These are phyloP conservation scores for Exserohilum rostratum DNA, from an alignment of 2,329 filamentous ascomycete genomes.

Conservation along the genomic window DNA sequence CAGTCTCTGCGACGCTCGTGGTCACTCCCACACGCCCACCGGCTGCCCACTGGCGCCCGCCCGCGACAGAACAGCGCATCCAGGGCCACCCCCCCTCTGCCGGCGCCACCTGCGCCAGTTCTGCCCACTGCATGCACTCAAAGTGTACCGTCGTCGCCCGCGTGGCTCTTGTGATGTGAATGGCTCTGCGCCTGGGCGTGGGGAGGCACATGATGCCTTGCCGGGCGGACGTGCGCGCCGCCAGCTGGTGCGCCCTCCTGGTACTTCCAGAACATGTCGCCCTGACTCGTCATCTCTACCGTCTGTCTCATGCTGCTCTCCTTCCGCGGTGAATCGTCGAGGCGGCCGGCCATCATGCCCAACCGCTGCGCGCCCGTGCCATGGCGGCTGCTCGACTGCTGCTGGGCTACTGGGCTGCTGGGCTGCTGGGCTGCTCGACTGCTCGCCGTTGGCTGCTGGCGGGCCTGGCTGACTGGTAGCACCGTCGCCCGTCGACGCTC, in stretches of 20 bases:
- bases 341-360: conserved; percentile 2
- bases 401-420: too few species aligned
- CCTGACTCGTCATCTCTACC: conserved; percentile 37
- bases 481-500: conserved; percentile 4
- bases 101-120: conserved; percentile 11
- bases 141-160: conserved; percentile 22
- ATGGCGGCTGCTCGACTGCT: background rate
- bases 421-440: too few species aligned
- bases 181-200: conserved; percentile 37
- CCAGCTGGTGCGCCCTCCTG: conserved; percentile 20
- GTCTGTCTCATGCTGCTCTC: conserved; percentile 14
- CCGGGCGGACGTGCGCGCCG: conserved; percentile 26
- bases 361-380: background rate
- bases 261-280: conserved; percentile 43
- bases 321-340: conserved; percentile 8
- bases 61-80: conserved; percentile 9
- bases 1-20: conserved; percentile 16
- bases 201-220: conserved; percentile 41
- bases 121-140: conserved; percentile 14
- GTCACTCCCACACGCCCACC: background rate
- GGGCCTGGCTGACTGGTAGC: conserved; percentile 8
- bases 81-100: conserved; percentile 14
- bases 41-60: background rate
- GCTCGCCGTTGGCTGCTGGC: too few species aligned
- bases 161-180: conserved; percentile 25